Evolutionary conservation across 2,329 filamentous ascomycete genomes (phyloP), one percentile per base, ranked within the genome.

Genomic region (Alternaria panax): DNA sequence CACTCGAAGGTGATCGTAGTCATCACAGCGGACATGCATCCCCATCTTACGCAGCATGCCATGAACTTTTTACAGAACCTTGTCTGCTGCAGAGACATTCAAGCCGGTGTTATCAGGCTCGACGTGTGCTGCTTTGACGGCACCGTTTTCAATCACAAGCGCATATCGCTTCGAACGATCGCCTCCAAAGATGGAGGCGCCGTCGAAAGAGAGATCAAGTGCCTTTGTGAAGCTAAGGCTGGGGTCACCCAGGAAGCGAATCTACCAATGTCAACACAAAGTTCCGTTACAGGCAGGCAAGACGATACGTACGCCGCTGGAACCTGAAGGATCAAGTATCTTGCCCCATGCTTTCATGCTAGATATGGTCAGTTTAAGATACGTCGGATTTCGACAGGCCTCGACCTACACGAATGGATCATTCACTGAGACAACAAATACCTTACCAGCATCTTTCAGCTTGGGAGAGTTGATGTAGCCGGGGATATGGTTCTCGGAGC

Each of bases 391-490:
- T 16, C 5, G 9, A 24, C 4, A 41, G 24, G 38, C 5, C 1
- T 14, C 5, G 5, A 6, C 91, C 80, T 84, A 96, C 91, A 97
- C 93, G 77, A 97, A 97, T 20, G 93, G 87, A 77, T 98, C 94
- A 77, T 98, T 98, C 75, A 97, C 93, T 36, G 91, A 89, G 57
- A 98, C 88, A 40, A 98, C 92, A 73, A 96, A 96, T 45, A 97
- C 91, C 72, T 90, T 85, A 48, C 93, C 93, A 28, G 91, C 92
- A 61, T 89, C 84, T 81, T 91, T 91, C 69, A 96, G 85, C 77
- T 89, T 88, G 55, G 89, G 85, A 75, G 92, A 90, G 74, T 88
- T 88, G 79, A 97, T 90, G 81, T 93, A 98, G 55, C 91, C 91
- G 1, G 94, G 94, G 45, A 98, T 84, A 76, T 98, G 94, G 48